phyloP scores from a whole-genome alignment of 73 alveolate species.

The Breviolum minutum region DNA sequence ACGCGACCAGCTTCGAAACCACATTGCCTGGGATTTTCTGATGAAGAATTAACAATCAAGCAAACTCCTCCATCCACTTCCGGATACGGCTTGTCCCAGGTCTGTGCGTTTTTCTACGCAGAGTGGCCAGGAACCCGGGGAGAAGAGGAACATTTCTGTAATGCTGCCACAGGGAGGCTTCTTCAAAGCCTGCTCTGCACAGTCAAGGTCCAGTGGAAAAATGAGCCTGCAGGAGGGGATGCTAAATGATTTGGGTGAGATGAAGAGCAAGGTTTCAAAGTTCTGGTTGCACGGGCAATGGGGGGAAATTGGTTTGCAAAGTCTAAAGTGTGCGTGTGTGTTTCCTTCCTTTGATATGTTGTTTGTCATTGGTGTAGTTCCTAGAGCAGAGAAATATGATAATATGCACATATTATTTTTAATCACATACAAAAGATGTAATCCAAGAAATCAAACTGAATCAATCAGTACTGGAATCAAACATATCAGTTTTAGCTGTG shows the following conservation, averaged over 20 bases:
- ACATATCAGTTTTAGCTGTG: too few species aligned
- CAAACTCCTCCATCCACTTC: not conserved
- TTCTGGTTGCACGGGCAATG: not conserved
- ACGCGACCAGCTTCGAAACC: not conserved
- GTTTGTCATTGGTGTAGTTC: too few species aligned
- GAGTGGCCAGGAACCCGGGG: not conserved
- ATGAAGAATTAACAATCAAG: not conserved
- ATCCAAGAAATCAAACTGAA: too few species aligned
- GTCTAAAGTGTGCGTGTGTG: not conserved
- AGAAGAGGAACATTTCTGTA: not conserved
- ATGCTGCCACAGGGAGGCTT: not conserved
- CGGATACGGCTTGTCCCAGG: not conserved
- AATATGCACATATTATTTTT: too few species aligned
- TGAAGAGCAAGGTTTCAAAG: not conserved
- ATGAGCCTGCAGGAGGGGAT: not conserved
- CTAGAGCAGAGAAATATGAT: too few species aligned
- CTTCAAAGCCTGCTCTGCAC: not conserved
- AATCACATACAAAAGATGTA: too few species aligned
- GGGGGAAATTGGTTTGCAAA: not conserved
- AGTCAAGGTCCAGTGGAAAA: not conserved
- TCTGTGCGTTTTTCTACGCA: slow-evolving; percentile 12
- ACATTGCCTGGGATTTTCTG: not conserved
- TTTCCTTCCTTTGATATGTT: not conserved
- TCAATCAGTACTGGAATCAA: too few species aligned
- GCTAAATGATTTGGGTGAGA: not conserved